phyloP scores from a whole-genome alignment of 768 basidiomycete species.

The Leucocoprinus birnbaumii region DNA sequence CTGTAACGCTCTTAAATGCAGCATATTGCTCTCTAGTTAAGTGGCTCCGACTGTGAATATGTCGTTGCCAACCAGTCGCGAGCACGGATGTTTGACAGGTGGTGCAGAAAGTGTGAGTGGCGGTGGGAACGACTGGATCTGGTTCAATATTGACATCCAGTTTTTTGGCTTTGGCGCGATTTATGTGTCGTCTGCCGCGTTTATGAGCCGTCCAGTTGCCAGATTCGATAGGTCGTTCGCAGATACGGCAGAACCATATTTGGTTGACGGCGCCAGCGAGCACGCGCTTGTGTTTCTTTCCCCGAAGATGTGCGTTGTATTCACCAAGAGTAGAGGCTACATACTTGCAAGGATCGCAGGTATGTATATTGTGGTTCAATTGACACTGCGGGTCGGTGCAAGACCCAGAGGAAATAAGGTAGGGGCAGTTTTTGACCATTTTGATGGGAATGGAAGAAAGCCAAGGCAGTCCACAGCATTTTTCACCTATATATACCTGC shows the following conservation, averaged over 20 bases:
- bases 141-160: conserved; percentile 8
- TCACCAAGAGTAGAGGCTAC: conserved; percentile 22
- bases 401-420: conserved; percentile 30
- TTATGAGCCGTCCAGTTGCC: conserved; percentile 1
- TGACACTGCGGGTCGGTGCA: conserved; percentile 30
- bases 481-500: neutral
- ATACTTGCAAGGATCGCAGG: conserved; percentile 38
- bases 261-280: conserved; percentile 14
- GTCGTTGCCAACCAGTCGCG: conserved; percentile 29
- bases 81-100: conserved; percentile 22
- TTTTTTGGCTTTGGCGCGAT: neutral
- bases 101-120: conserved; percentile 21
- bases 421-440: conserved; percentile 28
- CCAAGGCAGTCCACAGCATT: no score
- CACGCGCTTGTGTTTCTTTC: conserved; percentile 9
- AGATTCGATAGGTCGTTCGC: conserved; percentile 1
- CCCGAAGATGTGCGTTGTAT: conserved; percentile 26
- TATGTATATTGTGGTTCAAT: conserved; percentile 30
- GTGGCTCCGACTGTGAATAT: conserved; percentile 29
- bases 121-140: conserved; percentile 18
- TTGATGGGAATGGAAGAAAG: neutral
- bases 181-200: conserved; percentile 4
- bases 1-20: conserved; percentile 38
- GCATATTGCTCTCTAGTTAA: conserved; percentile 33
- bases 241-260: conserved; percentile 24